phyloP scores from a whole-genome alignment of 805 yeast genomes.

The Wickerhamiella australiensis region DNA sequence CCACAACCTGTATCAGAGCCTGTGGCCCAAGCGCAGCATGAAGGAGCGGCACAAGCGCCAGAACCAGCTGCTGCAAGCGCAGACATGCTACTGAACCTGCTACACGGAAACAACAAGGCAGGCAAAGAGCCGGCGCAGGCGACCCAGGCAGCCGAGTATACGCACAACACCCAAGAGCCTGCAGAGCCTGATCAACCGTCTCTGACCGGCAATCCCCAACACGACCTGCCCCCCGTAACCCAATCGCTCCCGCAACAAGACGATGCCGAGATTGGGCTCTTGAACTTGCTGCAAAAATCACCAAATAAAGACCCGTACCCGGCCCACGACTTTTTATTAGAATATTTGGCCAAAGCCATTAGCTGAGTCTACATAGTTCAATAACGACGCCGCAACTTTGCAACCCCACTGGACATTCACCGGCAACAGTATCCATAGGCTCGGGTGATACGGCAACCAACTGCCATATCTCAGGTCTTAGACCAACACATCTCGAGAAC shows the following conservation, averaged over 20 bases:
- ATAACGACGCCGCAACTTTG: too few relatives aligned
- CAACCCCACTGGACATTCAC: too few relatives aligned
- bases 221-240: background rate
- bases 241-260: background rate
- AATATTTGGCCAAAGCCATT: background rate
- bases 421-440: too few relatives aligned
- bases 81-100: background rate
- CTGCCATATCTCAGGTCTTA: too few relatives aligned
- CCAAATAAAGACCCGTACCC: conserved; percentile 1
- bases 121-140: too few relatives aligned
- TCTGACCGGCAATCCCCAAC: too few relatives aligned
- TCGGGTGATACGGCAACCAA: too few relatives aligned
- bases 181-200: too few relatives aligned
- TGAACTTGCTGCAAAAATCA: background rate
- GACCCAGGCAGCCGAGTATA: too few relatives aligned
- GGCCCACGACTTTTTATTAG: background rate
- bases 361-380: background rate
- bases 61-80: background rate
- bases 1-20: background rate
- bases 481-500: too few relatives aligned
- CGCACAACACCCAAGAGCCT: too few relatives aligned
- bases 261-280: background rate
- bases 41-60: background rate
- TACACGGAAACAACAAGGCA: too few relatives aligned
- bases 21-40: background rate